Percentiles rank a stretch among this genome's conserved stretches.
Conservation (phyloP, 2,329 filamentous ascomycete genomes). For the Acrocalymma vagum region DNA sequence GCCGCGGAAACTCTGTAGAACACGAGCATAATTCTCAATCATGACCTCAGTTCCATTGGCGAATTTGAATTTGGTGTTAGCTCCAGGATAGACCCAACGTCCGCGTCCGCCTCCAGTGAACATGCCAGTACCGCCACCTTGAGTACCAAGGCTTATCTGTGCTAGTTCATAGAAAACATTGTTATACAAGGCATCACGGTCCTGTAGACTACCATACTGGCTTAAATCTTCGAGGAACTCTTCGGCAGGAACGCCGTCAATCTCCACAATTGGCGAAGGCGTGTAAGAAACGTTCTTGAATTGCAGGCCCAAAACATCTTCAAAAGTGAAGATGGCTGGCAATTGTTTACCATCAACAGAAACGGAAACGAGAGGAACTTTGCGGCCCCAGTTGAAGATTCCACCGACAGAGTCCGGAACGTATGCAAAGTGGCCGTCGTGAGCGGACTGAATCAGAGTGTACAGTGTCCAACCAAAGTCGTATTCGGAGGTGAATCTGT, state of each 20-base stretch:
- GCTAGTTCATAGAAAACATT: slow-evolving; percentile 58
- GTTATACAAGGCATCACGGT: slow-evolving; percentile 66
- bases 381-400: slow-evolving; percentile 60
- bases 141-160: slow-evolving; percentile 50
- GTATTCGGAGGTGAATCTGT: slow-evolving; percentile 51
- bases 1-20: slow-evolving; percentile 47
- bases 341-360: slow-evolving; percentile 67
- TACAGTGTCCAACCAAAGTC: slow-evolving; percentile 62
- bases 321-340: slow-evolving; percentile 65
- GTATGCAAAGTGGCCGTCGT: slow-evolving; percentile 72
- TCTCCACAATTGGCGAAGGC: slow-evolving; percentile 62
- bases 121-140: slow-evolving; percentile 52
- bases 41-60: slow-evolving; percentile 52
- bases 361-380: slow-evolving; percentile 65
- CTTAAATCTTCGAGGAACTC: slow-evolving; percentile 58
- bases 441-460: slow-evolving; percentile 61
- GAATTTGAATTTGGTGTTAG: slow-evolving; percentile 54
- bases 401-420: slow-evolving; percentile 61
- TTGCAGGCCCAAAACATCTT: slow-evolving; percentile 55
- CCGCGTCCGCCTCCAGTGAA: slow-evolving; percentile 56
- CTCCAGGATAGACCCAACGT: slow-evolving; percentile 53
- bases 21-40: slow-evolving; percentile 54
- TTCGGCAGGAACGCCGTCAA: slow-evolving; percentile 64
- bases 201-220: slow-evolving; percentile 59
- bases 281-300: slow-evolving; percentile 54